Percentiles rank a stretch among this genome's conserved stretches.
Conservation (phyloP, 1,284 basidiomycete genomes). For the Volvariella surrecta region DNA sequence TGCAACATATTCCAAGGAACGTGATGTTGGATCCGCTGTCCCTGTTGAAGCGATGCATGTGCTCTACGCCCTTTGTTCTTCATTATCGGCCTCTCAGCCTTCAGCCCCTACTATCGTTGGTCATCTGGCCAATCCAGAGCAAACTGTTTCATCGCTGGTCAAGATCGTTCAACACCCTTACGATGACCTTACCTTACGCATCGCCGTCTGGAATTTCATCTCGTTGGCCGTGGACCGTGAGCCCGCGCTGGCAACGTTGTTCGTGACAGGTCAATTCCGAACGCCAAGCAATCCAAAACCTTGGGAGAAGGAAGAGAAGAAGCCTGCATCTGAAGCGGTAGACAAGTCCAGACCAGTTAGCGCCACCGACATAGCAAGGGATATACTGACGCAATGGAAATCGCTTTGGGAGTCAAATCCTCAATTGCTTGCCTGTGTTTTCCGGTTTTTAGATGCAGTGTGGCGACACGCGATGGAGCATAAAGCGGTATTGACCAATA, state of each 20-base stretch:
- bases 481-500: slow-evolving; percentile 44
- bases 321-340: background rate
- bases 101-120: slow-evolving; percentile 63
- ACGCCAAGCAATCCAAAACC: slow-evolving; percentile 34
- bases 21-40: slow-evolving; percentile 47
- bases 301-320: slow-evolving; percentile 19
- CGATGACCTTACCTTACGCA: slow-evolving; percentile 59
- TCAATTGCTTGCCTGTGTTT: slow-evolving; percentile 63
- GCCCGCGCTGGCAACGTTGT: slow-evolving; percentile 78
- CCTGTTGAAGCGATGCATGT: slow-evolving; percentile 59
- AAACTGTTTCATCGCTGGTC: slow-evolving; percentile 51
- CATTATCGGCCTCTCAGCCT: slow-evolving; percentile 49
- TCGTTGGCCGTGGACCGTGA: slow-evolving; percentile 79
- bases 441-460: slow-evolving; percentile 75
- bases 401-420: slow-evolving; percentile 71
- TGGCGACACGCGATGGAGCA: slow-evolving; percentile 84
- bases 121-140: slow-evolving; percentile 65
- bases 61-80: slow-evolving; percentile 57
- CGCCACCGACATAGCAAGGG: slow-evolving; percentile 56
- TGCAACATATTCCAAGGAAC: slow-evolving; percentile 52
- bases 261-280: slow-evolving; percentile 67
- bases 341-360: slow-evolving; percentile 21
- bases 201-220: slow-evolving; percentile 79
- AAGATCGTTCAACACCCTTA: slow-evolving; percentile 64
- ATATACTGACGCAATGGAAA: slow-evolving; percentile 62